Base-by-base conservation (phyloP, 352 stramenopile genomes). In the Globisporangium sylvaticum region DNA sequence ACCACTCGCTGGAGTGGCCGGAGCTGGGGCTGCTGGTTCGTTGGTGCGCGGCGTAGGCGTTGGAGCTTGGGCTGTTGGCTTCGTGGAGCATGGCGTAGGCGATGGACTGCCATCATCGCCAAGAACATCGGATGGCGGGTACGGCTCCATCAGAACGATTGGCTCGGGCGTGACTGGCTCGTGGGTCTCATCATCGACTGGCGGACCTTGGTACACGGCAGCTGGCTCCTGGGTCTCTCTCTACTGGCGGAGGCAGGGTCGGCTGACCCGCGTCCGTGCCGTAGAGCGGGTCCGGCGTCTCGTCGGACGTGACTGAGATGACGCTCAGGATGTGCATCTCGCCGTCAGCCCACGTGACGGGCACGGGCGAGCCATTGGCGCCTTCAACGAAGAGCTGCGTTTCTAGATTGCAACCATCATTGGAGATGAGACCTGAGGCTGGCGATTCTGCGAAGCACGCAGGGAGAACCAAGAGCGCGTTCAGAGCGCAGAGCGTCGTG, bases 231-330 rank as follows among this genome's bases (percentile, higher is more conserved):
- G 15, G 14, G 14, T 24, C 4, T 54, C 57, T 24, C 4, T 54
- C 57, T 5, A 25, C 24, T 1, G 37, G 14, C 1, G 53, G 22
- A 2, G 22, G 57, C 9, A 34, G 2, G 4, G 25, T 22, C 3
- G 37, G 37, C 25, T 34, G 22, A 5, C 32, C 39, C 1, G 12
- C 25, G 22, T 62, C 57, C 3, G 57, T 25, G 12, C 57, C 37
- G 22, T 62, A 62, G 5, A 62, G 25, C 3, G 32, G 57, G 15
- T 37, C 52, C 24, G 39, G 34, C 12, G n/a, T 10, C 57, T 62
- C 57, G 24, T n/a, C 29, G 8, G 57, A 48, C 6, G 57, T 62
- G 34, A 62, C 25, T 1, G 57, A 62, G 57, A 62, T 54, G 6
- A 50, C 57, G 57, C 37, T 62, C 22, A 27, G 32, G 22, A 10